A percentile compares a stretch with the other conserved stretches of the same genome.
Evolutionary conservation across 2,329 filamentous ascomycete species (phyloP).

Genomic region (Aureobasidium mangrovei): DNA sequence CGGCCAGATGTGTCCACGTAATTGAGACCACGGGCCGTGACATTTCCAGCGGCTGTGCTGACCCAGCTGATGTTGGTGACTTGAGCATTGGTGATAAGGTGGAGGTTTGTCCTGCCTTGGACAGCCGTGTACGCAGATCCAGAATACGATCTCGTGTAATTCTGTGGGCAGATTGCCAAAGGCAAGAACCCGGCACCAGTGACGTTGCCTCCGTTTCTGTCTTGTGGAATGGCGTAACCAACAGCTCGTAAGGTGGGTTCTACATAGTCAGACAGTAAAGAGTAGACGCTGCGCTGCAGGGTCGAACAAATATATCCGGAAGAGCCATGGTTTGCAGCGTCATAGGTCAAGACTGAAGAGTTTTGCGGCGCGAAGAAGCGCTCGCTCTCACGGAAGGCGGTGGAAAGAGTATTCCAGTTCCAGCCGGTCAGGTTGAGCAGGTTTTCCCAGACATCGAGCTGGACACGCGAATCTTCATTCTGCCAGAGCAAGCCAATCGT

Average conservation of each 20-base stretch:
- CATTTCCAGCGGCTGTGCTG: neutral
- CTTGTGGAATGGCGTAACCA: neutral
- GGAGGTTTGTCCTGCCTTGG: neutral
- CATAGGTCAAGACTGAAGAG: neutral
- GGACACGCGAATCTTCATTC: slow-evolving; percentile 2
- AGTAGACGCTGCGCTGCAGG: neutral
- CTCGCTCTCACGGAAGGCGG: neutral
- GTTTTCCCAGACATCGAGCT: slow-evolving; percentile 7
- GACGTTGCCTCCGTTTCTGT: slow-evolving; percentile 1
- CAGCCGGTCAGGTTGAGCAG: slow-evolving; percentile 7
- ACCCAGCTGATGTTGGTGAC: slow-evolving; percentile 1
- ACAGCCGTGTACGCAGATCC: slow-evolving; percentile 11
- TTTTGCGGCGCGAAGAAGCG: neutral
- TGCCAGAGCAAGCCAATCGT: neutral
- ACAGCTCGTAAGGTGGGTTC: neutral
- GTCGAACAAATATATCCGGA: slow-evolving; percentile 6
- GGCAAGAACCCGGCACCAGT: slow-evolving; percentile 10
- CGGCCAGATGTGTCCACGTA: neutral
- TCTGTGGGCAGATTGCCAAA: neutral
- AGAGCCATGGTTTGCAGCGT: slow-evolving; percentile 2
- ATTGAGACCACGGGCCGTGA: slow-evolving; percentile 1
- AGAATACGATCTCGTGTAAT: slow-evolving; percentile 5
- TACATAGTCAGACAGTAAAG: neutral
- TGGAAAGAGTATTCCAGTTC: slow-evolving; percentile 4
- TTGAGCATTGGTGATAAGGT: slow-evolving; percentile 3